These are phyloP conservation scores for Penicillium subrubescens DNA, from an alignment of 495 filamentous ascomycete species.

Conservation along the genomic window DNA sequence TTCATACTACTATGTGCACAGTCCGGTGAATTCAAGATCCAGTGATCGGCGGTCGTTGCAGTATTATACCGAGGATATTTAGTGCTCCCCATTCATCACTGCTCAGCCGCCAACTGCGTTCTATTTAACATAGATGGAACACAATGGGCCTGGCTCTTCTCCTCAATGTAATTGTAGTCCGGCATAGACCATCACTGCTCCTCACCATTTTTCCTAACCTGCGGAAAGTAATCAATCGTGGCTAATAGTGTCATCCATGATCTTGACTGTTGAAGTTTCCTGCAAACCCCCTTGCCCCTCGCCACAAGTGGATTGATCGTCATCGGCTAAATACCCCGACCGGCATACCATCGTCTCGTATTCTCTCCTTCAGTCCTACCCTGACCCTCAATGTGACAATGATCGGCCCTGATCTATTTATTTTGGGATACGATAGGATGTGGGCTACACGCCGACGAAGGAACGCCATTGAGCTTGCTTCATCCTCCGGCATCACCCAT, in stretches of 20 bases:
- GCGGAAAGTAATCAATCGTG: background rate
- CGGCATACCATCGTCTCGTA: constrained; percentile 8
- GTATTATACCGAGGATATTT: too few relatives aligned
- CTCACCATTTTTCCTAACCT: background rate
- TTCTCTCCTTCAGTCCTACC: constrained; percentile 4
- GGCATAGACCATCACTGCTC: too few relatives aligned
- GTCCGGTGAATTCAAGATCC: too few relatives aligned
- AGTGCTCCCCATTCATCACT: too few relatives aligned
- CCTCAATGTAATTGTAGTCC: too few relatives aligned
- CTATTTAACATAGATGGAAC: too few relatives aligned
- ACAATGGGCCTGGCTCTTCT: too few relatives aligned
- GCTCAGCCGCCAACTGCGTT: too few relatives aligned
- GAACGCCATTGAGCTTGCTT: constrained; percentile 1
- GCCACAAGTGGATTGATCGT: constrained; percentile 14
- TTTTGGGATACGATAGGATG: constrained; percentile 39
- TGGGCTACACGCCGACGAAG: background rate
- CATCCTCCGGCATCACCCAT: background rate
- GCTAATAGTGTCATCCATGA: background rate
- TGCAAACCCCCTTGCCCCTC: background rate
- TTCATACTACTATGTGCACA: too few relatives aligned
- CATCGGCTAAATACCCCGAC: constrained; percentile 1
- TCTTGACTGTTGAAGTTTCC: background rate
- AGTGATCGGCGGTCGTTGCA: too few relatives aligned
- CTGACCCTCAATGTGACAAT: background rate
- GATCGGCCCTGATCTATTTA: constrained; percentile 18